Conservation (phyloP, 2,329 filamentous ascomycete species). For the Aspergillus tamarii region DNA sequence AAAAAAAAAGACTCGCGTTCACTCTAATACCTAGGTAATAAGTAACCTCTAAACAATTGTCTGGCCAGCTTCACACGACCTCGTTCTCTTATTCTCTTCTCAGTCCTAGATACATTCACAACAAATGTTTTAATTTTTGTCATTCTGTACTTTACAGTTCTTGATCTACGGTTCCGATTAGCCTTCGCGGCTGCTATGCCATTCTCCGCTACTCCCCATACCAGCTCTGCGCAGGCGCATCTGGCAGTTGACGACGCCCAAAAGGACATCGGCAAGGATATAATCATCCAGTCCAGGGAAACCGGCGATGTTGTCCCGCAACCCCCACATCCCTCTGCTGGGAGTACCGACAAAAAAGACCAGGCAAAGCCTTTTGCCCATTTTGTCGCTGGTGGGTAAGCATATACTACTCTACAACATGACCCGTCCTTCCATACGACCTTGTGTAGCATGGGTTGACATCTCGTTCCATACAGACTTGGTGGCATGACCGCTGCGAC, state of each 20-base stretch:
- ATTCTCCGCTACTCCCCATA: constrained; percentile 23
- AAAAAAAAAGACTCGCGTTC: constrained; percentile 1
- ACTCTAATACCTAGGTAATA: background rate
- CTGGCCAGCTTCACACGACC: constrained; percentile 4
- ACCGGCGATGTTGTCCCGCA: constrained; percentile 41
- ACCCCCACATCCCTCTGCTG: constrained; percentile 21
- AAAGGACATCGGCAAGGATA: constrained; percentile 18
- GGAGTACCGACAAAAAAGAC: constrained; percentile 38
- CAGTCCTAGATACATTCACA: background rate
- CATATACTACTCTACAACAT: constrained; percentile 21
- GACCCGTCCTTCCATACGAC: background rate
- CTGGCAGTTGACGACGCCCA: constrained; percentile 20
- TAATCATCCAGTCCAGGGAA: constrained; percentile 39
- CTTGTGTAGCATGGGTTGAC: background rate
- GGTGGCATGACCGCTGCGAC: constrained; percentile 90
- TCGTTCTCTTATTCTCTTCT: constrained; percentile 3
- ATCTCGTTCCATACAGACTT: constrained; percentile 55
- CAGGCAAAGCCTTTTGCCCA: constrained; percentile 82
- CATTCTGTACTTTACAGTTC: background rate
- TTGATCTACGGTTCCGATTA: background rate
- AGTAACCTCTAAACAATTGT: background rate
- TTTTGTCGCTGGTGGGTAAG: constrained; percentile 86
- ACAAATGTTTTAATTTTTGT: background rate
- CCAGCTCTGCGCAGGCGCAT: constrained; percentile 32
- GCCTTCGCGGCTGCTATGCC: constrained; percentile 21